Evolutionary conservation across 768 basidiomycete genomes (phyloP).

Genomic region (Tricholoma furcatifolium): DNA sequence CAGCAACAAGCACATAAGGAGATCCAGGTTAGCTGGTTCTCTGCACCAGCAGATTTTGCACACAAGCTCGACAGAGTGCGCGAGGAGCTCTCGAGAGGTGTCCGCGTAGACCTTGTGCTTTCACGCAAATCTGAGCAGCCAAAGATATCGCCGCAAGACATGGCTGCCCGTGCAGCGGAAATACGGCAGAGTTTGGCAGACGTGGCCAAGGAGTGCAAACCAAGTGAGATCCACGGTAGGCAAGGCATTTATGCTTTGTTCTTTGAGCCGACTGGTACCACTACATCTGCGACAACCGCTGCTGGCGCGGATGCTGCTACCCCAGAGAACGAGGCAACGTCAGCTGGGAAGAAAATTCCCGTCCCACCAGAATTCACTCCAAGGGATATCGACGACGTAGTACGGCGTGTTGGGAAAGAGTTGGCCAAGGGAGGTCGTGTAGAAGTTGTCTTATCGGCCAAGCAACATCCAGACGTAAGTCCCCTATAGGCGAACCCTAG

Average conservation of each 20-base stretch:
- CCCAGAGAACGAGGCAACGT: not conserved
- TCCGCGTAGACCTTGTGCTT: conserved; percentile 55
- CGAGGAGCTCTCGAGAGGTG: conserved; percentile 59
- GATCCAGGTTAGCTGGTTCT: conserved; percentile 71
- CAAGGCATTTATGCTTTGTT: conserved; percentile 37
- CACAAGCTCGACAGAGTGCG: conserved; percentile 65
- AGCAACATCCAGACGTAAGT: not conserved
- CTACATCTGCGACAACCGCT: not conserved
- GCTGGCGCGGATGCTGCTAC: not conserved
- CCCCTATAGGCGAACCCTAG: not conserved
- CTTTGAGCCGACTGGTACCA: conserved; percentile 35
- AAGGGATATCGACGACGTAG: not conserved
- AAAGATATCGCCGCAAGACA: conserved; percentile 34
- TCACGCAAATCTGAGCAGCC: conserved; percentile 44
- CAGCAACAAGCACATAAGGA: conserved; percentile 56
- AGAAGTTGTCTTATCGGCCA: conserved; percentile 2
- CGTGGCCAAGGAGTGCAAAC: conserved; percentile 53
- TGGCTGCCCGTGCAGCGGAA: conserved; percentile 43
- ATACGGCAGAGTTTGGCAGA: conserved; percentile 43
- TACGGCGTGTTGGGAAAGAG: conserved; percentile 1
- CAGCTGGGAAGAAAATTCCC: not conserved
- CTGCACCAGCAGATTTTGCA: conserved; percentile 54
- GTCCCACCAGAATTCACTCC: not conserved
- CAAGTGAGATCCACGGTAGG: conserved; percentile 32
- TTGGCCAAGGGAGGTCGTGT: not conserved